Percentiles rank a stretch among this genome's conserved stretches.
These are phyloP conservation scores for Boletus subparvulus DNA, from an alignment of 768 basidiomycete genomes.

Conservation along the genomic window DNA sequence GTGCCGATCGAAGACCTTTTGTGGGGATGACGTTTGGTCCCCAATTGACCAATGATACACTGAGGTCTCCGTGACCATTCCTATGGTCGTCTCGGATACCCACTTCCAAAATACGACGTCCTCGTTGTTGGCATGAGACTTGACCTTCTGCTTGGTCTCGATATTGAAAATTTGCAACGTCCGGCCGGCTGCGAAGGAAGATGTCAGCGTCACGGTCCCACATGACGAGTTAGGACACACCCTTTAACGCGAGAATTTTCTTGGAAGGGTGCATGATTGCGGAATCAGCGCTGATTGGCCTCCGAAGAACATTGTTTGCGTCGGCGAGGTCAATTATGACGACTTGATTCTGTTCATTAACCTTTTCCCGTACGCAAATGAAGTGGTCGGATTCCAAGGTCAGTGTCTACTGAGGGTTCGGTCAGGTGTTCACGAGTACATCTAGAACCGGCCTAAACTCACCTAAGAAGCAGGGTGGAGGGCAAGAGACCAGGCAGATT, in stretches of 20 bases:
- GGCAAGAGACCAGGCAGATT: constrained; percentile 7
- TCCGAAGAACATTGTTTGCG: constrained; percentile 93
- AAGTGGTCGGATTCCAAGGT: constrained; percentile 98
- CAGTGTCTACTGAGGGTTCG: constrained; percentile 57
- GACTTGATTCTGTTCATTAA: constrained; percentile 94
- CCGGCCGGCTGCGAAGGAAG: constrained; percentile 63
- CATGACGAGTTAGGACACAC: constrained; percentile 35
- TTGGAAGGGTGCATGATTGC: constrained; percentile 98
- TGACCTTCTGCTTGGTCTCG: constrained; percentile 96
- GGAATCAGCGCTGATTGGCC: constrained; percentile 97
- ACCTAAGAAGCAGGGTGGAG: constrained; percentile 16
- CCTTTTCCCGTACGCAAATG: constrained; percentile 96
- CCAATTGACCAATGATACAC: constrained; percentile 89
- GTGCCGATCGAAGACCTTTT: constrained; percentile 97
- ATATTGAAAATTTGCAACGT: constrained; percentile 98
- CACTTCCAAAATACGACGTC: constrained; percentile 99
- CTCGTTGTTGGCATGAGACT: constrained; percentile 90
- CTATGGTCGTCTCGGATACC: constrained; percentile 88
- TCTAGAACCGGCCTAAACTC: constrained; percentile 3
- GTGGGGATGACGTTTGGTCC: constrained; percentile 73
- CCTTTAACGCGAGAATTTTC: constrained; percentile 95
- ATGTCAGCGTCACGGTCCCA: constrained; percentile 5
- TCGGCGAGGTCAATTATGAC: constrained; percentile 98
- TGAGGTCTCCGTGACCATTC: constrained; percentile 91
- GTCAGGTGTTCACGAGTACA: constrained; percentile 1